Evolutionary conservation across 306 rosid species (phyloP).

Genomic region (Hylodesmum podocarpum): DNA sequence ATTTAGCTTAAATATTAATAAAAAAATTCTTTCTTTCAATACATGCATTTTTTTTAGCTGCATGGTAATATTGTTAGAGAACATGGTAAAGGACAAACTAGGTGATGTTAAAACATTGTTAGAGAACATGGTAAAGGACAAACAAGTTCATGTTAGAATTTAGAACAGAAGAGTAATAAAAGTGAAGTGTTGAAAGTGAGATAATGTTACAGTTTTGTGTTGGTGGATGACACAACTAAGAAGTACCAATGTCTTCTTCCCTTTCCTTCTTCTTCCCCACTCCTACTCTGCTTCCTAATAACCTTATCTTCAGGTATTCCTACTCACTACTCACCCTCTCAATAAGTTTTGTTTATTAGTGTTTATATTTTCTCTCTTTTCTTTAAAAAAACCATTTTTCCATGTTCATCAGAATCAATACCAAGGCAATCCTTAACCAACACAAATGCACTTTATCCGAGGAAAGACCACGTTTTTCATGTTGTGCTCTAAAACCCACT

Average conservation of each 20-base stretch:
- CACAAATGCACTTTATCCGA: slow-evolving; percentile 29
- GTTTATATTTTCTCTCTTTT: background rate
- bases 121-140: background rate
- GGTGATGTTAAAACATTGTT: too few relatives aligned
- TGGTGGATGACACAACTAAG: background rate
- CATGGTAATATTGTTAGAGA: too few relatives aligned
- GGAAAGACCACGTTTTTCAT: slow-evolving; percentile 28
- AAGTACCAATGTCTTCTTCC: slow-evolving; percentile 52
- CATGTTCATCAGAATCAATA: slow-evolving; percentile 35
- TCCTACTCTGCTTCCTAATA: slow-evolving; percentile 35
- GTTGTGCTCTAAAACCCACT: slow-evolving; percentile 44
- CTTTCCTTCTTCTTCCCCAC: slow-evolving; percentile 44
- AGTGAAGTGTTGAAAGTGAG: background rate
- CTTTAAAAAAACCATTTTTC: background rate
- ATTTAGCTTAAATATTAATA: too few relatives aligned
- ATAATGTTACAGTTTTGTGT: slow-evolving; percentile 17
- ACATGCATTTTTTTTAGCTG: too few relatives aligned
- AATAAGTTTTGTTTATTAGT: background rate
- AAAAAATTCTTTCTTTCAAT: too few relatives aligned
- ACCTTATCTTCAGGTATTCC: slow-evolving; percentile 47
- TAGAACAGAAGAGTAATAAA: background rate
- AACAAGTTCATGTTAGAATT: background rate
- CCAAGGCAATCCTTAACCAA: slow-evolving; percentile 33
- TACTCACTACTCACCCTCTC: background rate
- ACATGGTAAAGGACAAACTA: background rate